A percentile compares a stretch with the other conserved stretches of the same genome.
phyloP scores from a whole-genome alignment of 2,329 filamentous ascomycete genomes.

The Colletotrichum viniferum region DNA sequence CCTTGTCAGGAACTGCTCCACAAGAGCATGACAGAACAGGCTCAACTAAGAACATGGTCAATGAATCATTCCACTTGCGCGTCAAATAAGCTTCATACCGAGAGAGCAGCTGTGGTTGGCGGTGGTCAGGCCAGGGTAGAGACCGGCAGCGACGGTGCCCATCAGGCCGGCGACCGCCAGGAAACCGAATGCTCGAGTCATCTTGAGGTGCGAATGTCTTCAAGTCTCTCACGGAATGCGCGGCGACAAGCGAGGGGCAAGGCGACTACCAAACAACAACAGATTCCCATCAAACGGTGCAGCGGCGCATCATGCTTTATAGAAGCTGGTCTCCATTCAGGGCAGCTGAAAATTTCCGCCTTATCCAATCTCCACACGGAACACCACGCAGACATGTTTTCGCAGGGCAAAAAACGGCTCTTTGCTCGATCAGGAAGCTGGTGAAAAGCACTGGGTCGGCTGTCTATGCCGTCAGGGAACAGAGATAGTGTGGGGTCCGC shows the following conservation, averaged over 20 bases:
- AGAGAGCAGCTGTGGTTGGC: slow-evolving; percentile 63
- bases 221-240: neutral
- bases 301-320: neutral
- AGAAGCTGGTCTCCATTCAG: neutral
- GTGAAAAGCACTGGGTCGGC: slow-evolving; percentile 6
- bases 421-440: slow-evolving; percentile 25
- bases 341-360: neutral
- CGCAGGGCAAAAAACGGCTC: neutral
- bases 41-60: slow-evolving; percentile 24
- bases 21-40: slow-evolving; percentile 53
- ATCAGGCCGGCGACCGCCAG: slow-evolving; percentile 29
- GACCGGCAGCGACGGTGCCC: slow-evolving; percentile 36
- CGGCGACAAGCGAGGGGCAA: neutral
- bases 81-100: slow-evolving; percentile 31
- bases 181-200: slow-evolving; percentile 28
- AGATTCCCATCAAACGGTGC: neutral
- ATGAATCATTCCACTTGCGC: neutral
- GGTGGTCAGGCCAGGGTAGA: slow-evolving; percentile 49
- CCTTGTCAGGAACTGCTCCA: slow-evolving; percentile 44
- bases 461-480: neutral
- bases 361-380: slow-evolving; percentile 9
- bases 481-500: neutral
- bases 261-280: neutral
- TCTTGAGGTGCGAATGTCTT: slow-evolving; percentile 15
- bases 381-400: slow-evolving; percentile 9